phyloP scores from a whole-genome alignment of 2,329 filamentous ascomycete genomes.

The Ascosphaera pollenicola region DNA sequence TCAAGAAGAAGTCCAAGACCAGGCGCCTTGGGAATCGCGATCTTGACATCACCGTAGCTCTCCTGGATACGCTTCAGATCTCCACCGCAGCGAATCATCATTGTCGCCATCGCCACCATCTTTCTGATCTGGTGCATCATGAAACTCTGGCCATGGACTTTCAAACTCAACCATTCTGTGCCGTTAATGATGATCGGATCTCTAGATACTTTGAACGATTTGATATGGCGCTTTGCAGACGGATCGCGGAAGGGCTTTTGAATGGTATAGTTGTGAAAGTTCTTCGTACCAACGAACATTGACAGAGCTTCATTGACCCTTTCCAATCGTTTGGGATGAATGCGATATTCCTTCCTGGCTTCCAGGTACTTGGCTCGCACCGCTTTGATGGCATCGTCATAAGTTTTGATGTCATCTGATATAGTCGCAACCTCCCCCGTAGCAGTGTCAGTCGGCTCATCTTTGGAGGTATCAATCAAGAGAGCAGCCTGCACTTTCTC shows the following conservation, averaged over 20 bases:
- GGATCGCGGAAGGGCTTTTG: constrained; percentile 64
- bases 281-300: constrained; percentile 61
- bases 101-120: constrained; percentile 84
- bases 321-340: constrained; percentile 46
- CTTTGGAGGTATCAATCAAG: constrained; percentile 11
- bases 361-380: constrained; percentile 63
- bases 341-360: constrained; percentile 69
- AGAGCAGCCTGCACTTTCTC: constrained; percentile 19
- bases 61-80: constrained; percentile 44
- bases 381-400: constrained; percentile 36
- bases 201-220: constrained; percentile 61
- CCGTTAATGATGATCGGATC: constrained; percentile 66
- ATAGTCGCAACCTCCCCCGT: constrained; percentile 5
- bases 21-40: constrained; percentile 86
- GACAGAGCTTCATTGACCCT: constrained; percentile 55
- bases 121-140: constrained; percentile 99
- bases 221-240: constrained; percentile 75
- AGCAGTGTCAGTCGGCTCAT: constrained; percentile 4
- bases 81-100: constrained; percentile 70
- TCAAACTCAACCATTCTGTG: constrained; percentile 87
- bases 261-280: constrained; percentile 96
- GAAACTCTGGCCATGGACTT: constrained; percentile 94
- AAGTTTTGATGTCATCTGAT: constrained; percentile 6
- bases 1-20: constrained; percentile 74
- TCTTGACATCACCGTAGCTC: constrained; percentile 48